These are phyloP conservation scores for Setaria viridis DNA, from an alignment of 202 grass and related monocot genomes.

Conservation along the genomic window DNA sequence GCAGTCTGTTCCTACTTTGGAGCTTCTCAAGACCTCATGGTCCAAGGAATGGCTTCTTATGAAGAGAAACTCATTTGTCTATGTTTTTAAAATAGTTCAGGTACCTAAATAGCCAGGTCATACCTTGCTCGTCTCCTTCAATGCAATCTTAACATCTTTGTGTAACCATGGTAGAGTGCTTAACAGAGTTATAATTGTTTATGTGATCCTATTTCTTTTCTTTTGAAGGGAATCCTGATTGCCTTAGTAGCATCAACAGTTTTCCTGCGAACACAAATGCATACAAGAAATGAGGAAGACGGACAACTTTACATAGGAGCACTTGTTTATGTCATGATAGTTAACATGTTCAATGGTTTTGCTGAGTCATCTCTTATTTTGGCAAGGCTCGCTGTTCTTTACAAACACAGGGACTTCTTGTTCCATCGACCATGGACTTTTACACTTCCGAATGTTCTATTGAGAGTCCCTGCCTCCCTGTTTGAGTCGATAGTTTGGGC, in stretches of 20 bases:
- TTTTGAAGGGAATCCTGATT: constrained; percentile 56
- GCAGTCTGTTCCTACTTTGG: constrained; percentile 50
- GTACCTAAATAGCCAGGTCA: constrained; percentile 35
- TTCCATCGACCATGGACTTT: constrained; percentile 66
- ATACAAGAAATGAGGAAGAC: constrained; percentile 55
- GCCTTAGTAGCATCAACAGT: constrained; percentile 62
- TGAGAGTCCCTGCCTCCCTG: constrained; percentile 59
- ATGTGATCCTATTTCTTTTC: constrained; percentile 33
- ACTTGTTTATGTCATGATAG: constrained; percentile 59
- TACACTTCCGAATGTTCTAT: constrained; percentile 58
- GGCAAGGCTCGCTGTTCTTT: constrained; percentile 65
- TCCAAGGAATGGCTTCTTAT: constrained; percentile 79
- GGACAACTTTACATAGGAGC: constrained; percentile 66
- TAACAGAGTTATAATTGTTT: constrained; percentile 19
- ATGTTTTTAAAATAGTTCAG: constrained; percentile 72
- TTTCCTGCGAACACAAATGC: constrained; percentile 59
- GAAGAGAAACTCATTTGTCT: constrained; percentile 76
- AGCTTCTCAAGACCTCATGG: constrained; percentile 69
- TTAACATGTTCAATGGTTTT: constrained; percentile 65
- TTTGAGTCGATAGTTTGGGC: constrained; percentile 59
- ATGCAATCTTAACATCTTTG: constrained; percentile 27
- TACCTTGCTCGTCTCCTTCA: constrained; percentile 13
- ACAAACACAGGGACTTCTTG: constrained; percentile 71
- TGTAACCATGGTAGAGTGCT: not conserved
- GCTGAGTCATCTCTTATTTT: constrained; percentile 58